phyloP scores from a whole-genome alignment of 2,329 filamentous ascomycete species.

The Neopestalotiopsis clavispora region DNA sequence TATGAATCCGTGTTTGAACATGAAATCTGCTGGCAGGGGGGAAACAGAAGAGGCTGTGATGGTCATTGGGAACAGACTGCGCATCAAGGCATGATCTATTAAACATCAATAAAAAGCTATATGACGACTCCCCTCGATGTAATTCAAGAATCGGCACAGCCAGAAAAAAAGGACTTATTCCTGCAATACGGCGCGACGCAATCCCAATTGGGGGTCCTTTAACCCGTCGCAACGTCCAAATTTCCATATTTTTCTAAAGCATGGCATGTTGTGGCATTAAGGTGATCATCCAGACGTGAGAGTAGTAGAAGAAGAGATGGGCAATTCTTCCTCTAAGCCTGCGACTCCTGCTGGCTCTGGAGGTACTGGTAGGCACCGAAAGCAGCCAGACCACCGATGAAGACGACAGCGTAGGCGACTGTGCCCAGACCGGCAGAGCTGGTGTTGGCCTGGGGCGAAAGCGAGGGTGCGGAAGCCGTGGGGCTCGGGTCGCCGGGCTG shows the following conservation, averaged over 20 bases:
- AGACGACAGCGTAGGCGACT: conserved; percentile 79
- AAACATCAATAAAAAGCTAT: conserved; percentile 27
- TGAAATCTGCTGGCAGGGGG: not conserved
- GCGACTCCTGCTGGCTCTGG: conserved; percentile 57
- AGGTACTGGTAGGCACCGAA: conserved; percentile 89
- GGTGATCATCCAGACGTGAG: not conserved
- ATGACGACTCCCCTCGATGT: conserved; percentile 11
- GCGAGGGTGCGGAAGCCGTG: conserved; percentile 58
- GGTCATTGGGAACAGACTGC: not conserved
- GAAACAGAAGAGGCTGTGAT: not conserved
- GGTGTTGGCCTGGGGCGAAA: conserved; percentile 54
- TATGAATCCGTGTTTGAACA: not conserved
- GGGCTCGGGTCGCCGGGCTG: conserved; percentile 81
- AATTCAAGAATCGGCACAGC: not conserved
- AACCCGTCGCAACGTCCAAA: conserved; percentile 16
- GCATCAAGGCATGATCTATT: conserved; percentile 28
- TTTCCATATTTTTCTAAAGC: not conserved
- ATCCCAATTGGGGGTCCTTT: conserved; percentile 19
- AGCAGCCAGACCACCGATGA: conserved; percentile 76
- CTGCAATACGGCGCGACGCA: not conserved
- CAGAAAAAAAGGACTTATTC: conserved; percentile 21
- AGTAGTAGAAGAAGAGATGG: not conserved
- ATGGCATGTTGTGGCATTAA: not conserved
- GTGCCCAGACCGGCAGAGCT: conserved; percentile 68
- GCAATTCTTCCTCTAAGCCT: conserved; percentile 25